These are phyloP conservation scores for Dacryopinax spathularia DNA, from an alignment of 768 basidiomycete genomes.

Conservation along the genomic window DNA sequence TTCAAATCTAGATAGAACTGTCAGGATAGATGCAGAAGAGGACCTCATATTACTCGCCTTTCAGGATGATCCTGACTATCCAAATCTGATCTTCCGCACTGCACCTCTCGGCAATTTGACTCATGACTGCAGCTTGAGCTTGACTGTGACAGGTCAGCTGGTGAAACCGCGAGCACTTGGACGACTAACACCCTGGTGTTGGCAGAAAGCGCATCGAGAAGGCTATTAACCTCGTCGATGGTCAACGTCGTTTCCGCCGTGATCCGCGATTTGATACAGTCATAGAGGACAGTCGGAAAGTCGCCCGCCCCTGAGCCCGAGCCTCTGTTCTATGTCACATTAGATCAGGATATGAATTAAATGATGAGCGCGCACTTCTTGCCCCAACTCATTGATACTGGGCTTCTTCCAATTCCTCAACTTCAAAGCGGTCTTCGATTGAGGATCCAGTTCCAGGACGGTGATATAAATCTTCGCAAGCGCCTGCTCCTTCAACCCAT, in stretches of 20 bases:
- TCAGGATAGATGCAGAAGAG: neutral
- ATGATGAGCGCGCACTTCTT: neutral
- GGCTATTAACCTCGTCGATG: slow-evolving; percentile 68
- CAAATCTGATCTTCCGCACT: slow-evolving; percentile 86
- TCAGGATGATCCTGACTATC: slow-evolving; percentile 91
- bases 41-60: slow-evolving; percentile 39
- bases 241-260: slow-evolving; percentile 52
- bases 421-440: slow-evolving; percentile 66
- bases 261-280: slow-evolving; percentile 71
- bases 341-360: neutral
- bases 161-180: slow-evolving; percentile 7
- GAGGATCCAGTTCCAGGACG: slow-evolving; percentile 66
- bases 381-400: slow-evolving; percentile 24
- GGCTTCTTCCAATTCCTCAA: slow-evolving; percentile 86
- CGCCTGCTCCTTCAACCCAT: slow-evolving; percentile 89
- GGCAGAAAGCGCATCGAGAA: slow-evolving; percentile 63
- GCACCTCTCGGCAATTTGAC: slow-evolving; percentile 42
- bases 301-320: slow-evolving; percentile 40
- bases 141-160: slow-evolving; percentile 35
- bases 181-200: slow-evolving; percentile 57
- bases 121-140: slow-evolving; percentile 57
- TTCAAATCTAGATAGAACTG: slow-evolving; percentile 51
- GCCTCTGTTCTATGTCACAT: neutral
- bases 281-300: slow-evolving; percentile 73
- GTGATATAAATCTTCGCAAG: slow-evolving; percentile 87